Base-by-base conservation (phyloP, 2,329 filamentous ascomycete genomes). In the Microsporum canis region DNA sequence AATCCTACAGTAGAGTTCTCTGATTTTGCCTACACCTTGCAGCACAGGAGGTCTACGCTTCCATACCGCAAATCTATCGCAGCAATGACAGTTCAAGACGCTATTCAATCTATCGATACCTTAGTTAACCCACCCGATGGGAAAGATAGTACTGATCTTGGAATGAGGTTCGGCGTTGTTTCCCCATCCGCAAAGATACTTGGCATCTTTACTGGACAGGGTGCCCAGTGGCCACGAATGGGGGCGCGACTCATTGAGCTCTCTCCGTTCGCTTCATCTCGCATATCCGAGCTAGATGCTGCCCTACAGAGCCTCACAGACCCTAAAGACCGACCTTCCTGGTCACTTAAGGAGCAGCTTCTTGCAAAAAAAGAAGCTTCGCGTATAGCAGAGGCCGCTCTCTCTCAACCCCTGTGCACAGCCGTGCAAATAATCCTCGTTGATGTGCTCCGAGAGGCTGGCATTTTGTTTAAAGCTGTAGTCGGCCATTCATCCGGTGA, bases 401-500 rank as follows among this genome's bases (percentile, higher is more conserved):
- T 62, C 17, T 62, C 62, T 7, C 66, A 67, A 51, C 63, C 65
- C 1, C 12, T 65, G 7, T 69, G 68, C 49, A 63, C 63, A 2
- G 64, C 63, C 3, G 45, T 66, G 17, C 65, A 66, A 60, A 29
- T 66, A 5, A 53, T 60, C 27, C 45, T 66, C 1, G 63, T 66
- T 4, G 60, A 64, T 14, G 3, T 65, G 2, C 34, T 63, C 8
- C 14, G 27, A 8, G 65, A 64, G 4, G 68, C 67, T 4, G 72
- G 72, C 7, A 62, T 79, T n/a, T 58, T 45, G 0, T 70, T 75
- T 3, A 39, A 55, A 8, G 71, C 70, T 1, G 74, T 77, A 1
- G 71, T 78, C 2, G 78, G 79, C 17, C 79, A 80, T 65, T 79
- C 77, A 0, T 76, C 74, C 0, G 79, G 79, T 6, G 79, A 81